phyloP scores from a whole-genome alignment of 2,329 filamentous ascomycete genomes.

The Hirsutella thompsonii region DNA sequence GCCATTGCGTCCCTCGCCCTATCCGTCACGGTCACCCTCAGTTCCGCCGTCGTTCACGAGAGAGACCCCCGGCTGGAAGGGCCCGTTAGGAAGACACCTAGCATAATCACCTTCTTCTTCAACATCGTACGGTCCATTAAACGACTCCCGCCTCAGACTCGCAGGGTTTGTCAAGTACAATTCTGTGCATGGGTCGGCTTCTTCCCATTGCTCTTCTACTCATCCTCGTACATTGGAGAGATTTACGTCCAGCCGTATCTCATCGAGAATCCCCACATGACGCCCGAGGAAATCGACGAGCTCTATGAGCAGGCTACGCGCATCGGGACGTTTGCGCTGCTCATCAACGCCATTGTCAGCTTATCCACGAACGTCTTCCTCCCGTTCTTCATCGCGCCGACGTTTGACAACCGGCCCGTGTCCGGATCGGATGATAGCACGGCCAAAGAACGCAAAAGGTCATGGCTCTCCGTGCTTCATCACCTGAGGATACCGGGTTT shows the following conservation, averaged over 20 bases:
- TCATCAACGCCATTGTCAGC: constrained; percentile 79
- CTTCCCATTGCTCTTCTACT: constrained; percentile 93
- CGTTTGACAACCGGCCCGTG: constrained; percentile 44
- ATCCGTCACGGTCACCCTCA: constrained; percentile 55
- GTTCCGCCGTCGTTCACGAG: constrained; percentile 57
- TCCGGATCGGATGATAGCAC: background rate
- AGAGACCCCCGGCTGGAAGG: constrained; percentile 67
- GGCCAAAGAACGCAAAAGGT: constrained; percentile 6
- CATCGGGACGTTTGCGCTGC: constrained; percentile 76
- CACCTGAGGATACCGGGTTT: constrained; percentile 66
- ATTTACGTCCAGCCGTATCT: constrained; percentile 82
- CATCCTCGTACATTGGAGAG: constrained; percentile 85
- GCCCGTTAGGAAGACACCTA: constrained; percentile 44
- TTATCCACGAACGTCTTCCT: constrained; percentile 70
- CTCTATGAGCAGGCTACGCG: constrained; percentile 79
- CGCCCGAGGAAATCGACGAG: constrained; percentile 59
- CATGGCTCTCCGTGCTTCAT: constrained; percentile 31
- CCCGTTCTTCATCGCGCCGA: constrained; percentile 74
- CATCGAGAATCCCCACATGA: constrained; percentile 63
- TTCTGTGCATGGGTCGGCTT: constrained; percentile 89
- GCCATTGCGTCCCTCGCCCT: constrained; percentile 70
- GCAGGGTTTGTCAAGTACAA: constrained; percentile 69
- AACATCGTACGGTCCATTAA: constrained; percentile 65
- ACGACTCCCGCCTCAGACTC: constrained; percentile 69
- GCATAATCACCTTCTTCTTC: constrained; percentile 67